Evolutionary conservation across 202 grass and related monocot species (phyloP).

Genomic region (Zizania palustris): DNA sequence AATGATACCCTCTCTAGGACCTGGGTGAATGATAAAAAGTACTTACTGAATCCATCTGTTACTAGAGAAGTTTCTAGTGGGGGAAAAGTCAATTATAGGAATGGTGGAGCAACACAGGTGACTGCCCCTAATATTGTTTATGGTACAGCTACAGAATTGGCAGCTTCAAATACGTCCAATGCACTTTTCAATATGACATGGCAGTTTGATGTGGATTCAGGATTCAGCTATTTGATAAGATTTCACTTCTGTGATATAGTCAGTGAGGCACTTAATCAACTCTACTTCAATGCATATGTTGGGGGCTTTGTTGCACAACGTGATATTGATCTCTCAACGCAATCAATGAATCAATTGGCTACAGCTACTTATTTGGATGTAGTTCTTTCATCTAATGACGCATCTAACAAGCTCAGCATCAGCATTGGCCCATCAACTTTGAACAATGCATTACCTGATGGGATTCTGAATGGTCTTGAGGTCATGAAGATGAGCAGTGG

Average conservation of each 20-base stretch:
- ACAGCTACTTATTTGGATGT: constrained; percentile 64
- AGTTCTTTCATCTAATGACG: constrained; percentile 73
- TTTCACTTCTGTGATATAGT: constrained; percentile 98
- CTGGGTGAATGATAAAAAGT: constrained; percentile 68
- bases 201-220: constrained; percentile 73
- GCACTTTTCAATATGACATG: constrained; percentile 87
- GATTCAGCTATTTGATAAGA: constrained; percentile 80
- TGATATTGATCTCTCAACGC: constrained; percentile 62
- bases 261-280: constrained; percentile 60
- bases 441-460: constrained; percentile 58
- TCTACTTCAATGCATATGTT: constrained; percentile 82
- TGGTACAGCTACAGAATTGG: constrained; percentile 67
- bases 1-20: constrained; percentile 81
- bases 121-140: constrained; percentile 76
- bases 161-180: constrained; percentile 55
- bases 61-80: constrained; percentile 37
- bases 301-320: constrained; percentile 43
- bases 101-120: constrained; percentile 46
- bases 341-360: constrained; percentile 55
- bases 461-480: constrained; percentile 95
- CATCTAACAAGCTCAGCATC: constrained; percentile 60
- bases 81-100: constrained; percentile 46
- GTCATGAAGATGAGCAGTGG: constrained; percentile 73
- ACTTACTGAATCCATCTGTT: constrained; percentile 57
- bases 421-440: constrained; percentile 74